Evolutionary conservation across 805 yeast species (phyloP).

Genomic region (Teunomyces aglyptinius): DNA sequence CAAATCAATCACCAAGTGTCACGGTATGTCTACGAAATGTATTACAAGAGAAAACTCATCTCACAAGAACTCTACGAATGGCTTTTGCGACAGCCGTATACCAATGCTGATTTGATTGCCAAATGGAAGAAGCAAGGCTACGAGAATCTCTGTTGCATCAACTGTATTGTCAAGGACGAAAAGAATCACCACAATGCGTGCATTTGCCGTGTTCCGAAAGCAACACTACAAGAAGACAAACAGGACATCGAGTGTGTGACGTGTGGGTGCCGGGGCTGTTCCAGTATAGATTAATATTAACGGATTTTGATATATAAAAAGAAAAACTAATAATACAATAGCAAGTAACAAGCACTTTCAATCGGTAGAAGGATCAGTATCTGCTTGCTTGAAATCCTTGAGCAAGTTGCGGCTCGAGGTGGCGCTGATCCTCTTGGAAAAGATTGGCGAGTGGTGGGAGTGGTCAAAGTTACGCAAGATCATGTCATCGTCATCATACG

Average conservation of each 20-base stretch:
- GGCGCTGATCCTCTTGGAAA: slow-evolving; percentile 4
- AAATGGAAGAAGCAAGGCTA: slow-evolving; percentile 84
- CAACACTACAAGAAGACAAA: slow-evolving; percentile 36
- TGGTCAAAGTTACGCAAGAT: slow-evolving; percentile 39
- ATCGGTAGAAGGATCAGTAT: neutral
- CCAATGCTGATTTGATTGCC: slow-evolving; percentile 71
- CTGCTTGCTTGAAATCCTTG: slow-evolving; percentile 11
- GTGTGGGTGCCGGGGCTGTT: slow-evolving; percentile 86
- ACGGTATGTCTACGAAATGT: slow-evolving; percentile 70
- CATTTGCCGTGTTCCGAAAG: slow-evolving; percentile 81
- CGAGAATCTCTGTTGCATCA: slow-evolving; percentile 79
- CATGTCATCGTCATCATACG: slow-evolving; percentile 48
- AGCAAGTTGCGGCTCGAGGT: slow-evolving; percentile 17
- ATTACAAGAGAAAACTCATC: slow-evolving; percentile 68
- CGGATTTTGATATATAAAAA: slow-evolving; percentile 1
- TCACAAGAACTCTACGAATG: slow-evolving; percentile 69
- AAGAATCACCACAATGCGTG: slow-evolving; percentile 65
- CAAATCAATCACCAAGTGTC: slow-evolving; percentile 73
- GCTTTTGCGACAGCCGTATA: slow-evolving; percentile 63
- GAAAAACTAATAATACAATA: slow-evolving; percentile 8
- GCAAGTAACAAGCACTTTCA: neutral
- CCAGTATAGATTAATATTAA: slow-evolving; percentile 60
- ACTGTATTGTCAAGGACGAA: slow-evolving; percentile 66
- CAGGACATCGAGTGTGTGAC: slow-evolving; percentile 56
- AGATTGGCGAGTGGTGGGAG: slow-evolving; percentile 13